Percentiles rank a stretch among this genome's conserved stretches.
Conservation (phyloP, 495 filamentous ascomycete genomes). For the Parathielavia hyrcaniae region DNA sequence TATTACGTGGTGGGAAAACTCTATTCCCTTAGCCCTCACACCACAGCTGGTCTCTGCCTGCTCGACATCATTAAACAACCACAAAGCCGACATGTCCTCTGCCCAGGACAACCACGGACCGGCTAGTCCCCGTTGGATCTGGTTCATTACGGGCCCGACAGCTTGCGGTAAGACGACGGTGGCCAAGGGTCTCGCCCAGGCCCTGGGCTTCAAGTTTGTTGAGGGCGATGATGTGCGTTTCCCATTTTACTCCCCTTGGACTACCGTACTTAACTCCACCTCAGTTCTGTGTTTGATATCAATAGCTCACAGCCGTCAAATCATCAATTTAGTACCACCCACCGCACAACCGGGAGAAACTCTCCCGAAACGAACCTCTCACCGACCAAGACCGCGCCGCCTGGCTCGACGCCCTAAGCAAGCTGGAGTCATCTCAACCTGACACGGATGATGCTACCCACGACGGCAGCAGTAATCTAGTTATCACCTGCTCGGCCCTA, state of each 20-base stretch:
- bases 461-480: not conserved
- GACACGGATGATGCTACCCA: not conserved
- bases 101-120: not conserved
- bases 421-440: constrained; percentile 14
- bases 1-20: too few species aligned
- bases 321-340: constrained; percentile 34
- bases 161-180: constrained; percentile 32
- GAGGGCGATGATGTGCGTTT: constrained; percentile 46
- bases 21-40: too few species aligned
- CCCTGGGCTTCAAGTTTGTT: constrained; percentile 34
- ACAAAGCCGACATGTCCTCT: too few species aligned
- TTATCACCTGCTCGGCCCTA: constrained; percentile 26
- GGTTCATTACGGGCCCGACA: constrained; percentile 31
- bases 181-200: constrained; percentile 26
- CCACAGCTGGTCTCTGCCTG: too few species aligned
- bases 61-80: too few species aligned
- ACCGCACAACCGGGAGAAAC: constrained; percentile 26
- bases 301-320: too few species aligned
- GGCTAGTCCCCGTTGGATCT: constrained; percentile 23
- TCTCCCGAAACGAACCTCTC: constrained; percentile 21
- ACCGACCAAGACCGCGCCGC: constrained; percentile 26
- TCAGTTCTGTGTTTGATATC: too few species aligned
- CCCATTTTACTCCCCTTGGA: too few species aligned
- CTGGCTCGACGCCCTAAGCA: constrained; percentile 25
- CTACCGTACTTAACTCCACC: too few species aligned